Base-by-base conservation (phyloP, 257 asterid genomes). In the Solanum clarkiae region DNA sequence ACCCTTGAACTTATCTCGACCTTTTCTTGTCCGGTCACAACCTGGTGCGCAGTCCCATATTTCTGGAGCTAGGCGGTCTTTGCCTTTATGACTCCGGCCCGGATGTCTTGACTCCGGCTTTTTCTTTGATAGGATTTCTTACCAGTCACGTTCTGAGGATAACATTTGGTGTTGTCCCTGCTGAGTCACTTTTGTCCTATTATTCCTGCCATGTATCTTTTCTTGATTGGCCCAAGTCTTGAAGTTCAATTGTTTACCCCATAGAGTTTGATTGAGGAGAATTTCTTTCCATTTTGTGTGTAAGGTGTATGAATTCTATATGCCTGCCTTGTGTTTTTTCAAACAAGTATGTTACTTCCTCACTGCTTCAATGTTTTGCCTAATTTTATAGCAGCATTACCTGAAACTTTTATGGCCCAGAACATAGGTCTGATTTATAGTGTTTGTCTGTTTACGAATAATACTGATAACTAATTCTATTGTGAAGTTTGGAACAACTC, bases 401-500 rank as follows among this genome's bases (percentile, higher is more conserved):
- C 81, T 47, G 81, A 74, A 47, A 47, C n/a, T 74, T 47, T 47
- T 45, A 24, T 12, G 44, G 81, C n/a, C 59, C 81, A 47, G 60
- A 74, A 22, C 42, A 22, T 4, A 47, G 59, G 42, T n/a, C 57
- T 72, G 32, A 72, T 45, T 74, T 74, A 13, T n/a, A 74, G 81
- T 74, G 2, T 36, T 72, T 74, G 59, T 74, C 40, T 42, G 81
- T 32, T 74, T 74, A 22, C 10, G 11, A 24, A 49, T 10, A 84
- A 65, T 85, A 47, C 87, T 90, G 88, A 91, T 40, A 70, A 71
- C 83, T 68, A 86, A 55, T 55, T 86, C 26, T 88, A 36, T 88
- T 81, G 36, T 91, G 87, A 86, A 96, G 99, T 94, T 92, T 89
- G 99, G 98, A 81, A 91, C 97, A 22, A 94, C 98, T 9, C 89